Conservation (phyloP, 1,139 yeast genomes). For the Lodderomyces pseudojiufengensis region DNA sequence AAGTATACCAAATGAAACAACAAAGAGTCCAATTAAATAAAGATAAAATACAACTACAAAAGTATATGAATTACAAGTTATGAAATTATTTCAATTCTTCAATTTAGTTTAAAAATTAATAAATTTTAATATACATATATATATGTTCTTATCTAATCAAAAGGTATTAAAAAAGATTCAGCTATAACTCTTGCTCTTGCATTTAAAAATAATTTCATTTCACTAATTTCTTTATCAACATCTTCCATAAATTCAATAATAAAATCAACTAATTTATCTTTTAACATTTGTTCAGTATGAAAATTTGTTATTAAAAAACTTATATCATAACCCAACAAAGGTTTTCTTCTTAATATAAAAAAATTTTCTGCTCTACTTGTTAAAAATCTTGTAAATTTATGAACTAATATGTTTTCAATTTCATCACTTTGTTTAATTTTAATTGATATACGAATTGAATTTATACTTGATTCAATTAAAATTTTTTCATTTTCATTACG, state of each 20-base stretch:
- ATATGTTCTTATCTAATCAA: constrained; percentile 38
- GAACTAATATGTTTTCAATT: constrained; percentile 90
- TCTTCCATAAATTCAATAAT: constrained; percentile 98
- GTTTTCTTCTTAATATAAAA: constrained; percentile 85
- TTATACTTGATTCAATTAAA: constrained; percentile 89
- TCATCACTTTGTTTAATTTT: constrained; percentile 97
- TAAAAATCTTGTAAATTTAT: constrained; percentile 87
- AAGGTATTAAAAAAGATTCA: constrained; percentile 82
- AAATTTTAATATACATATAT: constrained; percentile 5
- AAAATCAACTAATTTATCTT: constrained; percentile 92
- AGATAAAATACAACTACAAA: constrained; percentile 1
- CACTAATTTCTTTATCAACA: constrained; percentile 97
- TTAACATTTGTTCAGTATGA: constrained; percentile 94
- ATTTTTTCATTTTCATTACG: constrained; percentile 94
- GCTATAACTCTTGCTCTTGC: constrained; percentile 98
- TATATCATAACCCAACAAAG: constrained; percentile 88
- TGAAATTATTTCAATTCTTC: too few species aligned
- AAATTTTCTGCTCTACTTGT: constrained; percentile 96
- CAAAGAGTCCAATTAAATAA: constrained; percentile 1
- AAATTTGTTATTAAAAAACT: constrained; percentile 89
- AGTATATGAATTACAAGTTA: too few species aligned
- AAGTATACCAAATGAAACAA: background rate
- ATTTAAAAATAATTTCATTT: constrained; percentile 93
- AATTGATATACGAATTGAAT: constrained; percentile 83
- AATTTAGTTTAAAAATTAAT: too few species aligned